Percentiles rank a stretch among this genome's conserved stretches.
phyloP scores from a whole-genome alignment of 805 yeast genomes.

The Ogataea saltuana region DNA sequence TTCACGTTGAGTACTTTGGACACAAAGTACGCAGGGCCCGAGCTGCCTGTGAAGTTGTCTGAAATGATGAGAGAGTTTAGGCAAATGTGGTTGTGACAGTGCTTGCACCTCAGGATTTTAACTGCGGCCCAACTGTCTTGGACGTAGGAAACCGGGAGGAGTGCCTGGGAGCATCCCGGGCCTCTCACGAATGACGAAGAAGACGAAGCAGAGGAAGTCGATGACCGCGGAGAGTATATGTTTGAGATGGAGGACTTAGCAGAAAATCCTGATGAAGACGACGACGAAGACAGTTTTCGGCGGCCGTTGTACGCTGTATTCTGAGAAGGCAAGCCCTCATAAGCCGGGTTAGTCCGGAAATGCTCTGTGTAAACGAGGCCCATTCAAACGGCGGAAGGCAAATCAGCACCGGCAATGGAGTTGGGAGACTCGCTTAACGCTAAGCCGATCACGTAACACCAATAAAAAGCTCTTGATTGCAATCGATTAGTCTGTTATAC shows the following conservation, averaged over 20 bases:
- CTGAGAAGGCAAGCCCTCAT: neutral
- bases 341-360: constrained; percentile 17
- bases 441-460: no score
- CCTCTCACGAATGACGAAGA: constrained; percentile 3
- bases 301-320: constrained; percentile 7
- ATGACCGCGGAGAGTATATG: constrained; percentile 16
- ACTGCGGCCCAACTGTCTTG: constrained; percentile 1
- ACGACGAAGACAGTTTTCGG: constrained; percentile 7
- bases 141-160: neutral
- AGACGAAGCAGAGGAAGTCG: constrained; percentile 9
- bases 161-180: constrained; percentile 3
- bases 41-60: constrained; percentile 35
- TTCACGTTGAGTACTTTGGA: constrained; percentile 33
- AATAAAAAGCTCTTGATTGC: no score
- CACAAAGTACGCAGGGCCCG: constrained; percentile 38
- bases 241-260: constrained; percentile 22
- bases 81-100: constrained; percentile 38
- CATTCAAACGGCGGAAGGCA: constrained; percentile 18
- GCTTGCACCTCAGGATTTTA: constrained; percentile 32
- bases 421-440: no score
- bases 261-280: constrained; percentile 11
- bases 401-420: no score
- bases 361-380: constrained; percentile 35
- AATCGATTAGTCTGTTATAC: no score
- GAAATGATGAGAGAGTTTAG: constrained; percentile 32